Conservation (phyloP, 805 yeast genomes). For the Candida wancherniae region DNA sequence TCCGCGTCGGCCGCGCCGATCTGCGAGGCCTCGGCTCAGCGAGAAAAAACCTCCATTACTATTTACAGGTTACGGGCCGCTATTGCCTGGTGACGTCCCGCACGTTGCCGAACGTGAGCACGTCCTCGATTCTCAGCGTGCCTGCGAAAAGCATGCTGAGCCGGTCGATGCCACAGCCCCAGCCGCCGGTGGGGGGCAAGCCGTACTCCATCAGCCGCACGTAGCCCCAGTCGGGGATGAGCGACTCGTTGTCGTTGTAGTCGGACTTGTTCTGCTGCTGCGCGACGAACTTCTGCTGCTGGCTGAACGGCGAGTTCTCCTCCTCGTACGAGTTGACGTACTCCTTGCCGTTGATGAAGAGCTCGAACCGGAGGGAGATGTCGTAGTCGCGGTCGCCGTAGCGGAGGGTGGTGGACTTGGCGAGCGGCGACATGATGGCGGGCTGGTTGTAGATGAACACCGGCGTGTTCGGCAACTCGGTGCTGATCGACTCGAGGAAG, state of each 20-base stretch:
- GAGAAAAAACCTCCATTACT: too few relatives aligned
- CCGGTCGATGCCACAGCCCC: constrained; percentile 95
- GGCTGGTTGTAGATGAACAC: constrained; percentile 82
- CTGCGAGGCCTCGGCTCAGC: too few relatives aligned
- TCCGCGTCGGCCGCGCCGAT: too few relatives aligned
- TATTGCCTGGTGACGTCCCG: constrained; percentile 61
- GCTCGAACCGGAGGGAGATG: constrained; percentile 72
- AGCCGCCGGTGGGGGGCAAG: constrained; percentile 96
- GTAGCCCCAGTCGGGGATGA: constrained; percentile 68
- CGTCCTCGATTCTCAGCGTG: constrained; percentile 64
- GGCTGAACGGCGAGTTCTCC: constrained; percentile 82
- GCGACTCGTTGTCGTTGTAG: constrained; percentile 54
- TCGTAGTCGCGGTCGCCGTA: constrained; percentile 29
- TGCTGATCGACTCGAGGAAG: constrained; percentile 63
- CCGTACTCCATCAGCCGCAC: constrained; percentile 84
- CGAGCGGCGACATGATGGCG: constrained; percentile 76
- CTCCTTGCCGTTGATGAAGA: constrained; percentile 76
- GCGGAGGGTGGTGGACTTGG: constrained; percentile 51
- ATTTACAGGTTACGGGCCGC: not conserved
- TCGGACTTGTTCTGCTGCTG: constrained; percentile 51
- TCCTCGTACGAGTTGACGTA: constrained; percentile 93
- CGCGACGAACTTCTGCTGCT: constrained; percentile 52
- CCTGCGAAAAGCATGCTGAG: constrained; percentile 73
- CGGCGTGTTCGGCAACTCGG: constrained; percentile 40
- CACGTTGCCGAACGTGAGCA: constrained; percentile 68